Conservation (phyloP, 2,329 filamentous ascomycete genomes). For the Ophiostoma ulmi region DNA sequence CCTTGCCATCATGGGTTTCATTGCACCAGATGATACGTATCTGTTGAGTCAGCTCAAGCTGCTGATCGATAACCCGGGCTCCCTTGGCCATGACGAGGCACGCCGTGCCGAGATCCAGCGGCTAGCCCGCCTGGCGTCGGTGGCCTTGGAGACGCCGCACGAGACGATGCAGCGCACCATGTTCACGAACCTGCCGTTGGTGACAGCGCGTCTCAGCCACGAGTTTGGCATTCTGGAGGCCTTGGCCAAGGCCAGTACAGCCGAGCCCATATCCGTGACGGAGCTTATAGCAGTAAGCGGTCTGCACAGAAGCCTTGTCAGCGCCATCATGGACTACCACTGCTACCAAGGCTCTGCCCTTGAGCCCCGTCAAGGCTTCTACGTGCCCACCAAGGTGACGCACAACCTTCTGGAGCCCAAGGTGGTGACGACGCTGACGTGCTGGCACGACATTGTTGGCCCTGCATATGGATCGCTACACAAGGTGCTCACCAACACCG, state of each 20-base stretch:
- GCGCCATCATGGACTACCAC: background rate
- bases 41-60: background rate
- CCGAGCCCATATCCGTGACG: background rate
- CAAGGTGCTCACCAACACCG: background rate
- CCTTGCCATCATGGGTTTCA: background rate
- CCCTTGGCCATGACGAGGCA: conserved; percentile 37
- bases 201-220: background rate
- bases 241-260: background rate
- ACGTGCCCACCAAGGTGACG: background rate
- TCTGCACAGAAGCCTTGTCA: background rate
- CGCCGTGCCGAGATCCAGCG: background rate
- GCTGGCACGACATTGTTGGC: background rate
- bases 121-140: background rate
- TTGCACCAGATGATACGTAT: background rate
- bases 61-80: background rate
- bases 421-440: background rate
- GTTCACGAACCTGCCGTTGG: background rate
- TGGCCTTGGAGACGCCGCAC: background rate
- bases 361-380: background rate
- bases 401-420: background rate
- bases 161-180: background rate
- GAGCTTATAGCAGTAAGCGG: background rate
- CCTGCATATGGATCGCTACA: background rate
- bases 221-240: background rate
- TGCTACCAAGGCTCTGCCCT: background rate